Evolutionary conservation across 768 basidiomycete genomes (phyloP).

Genomic region (Krasilnikovozyma curviuscula): DNA sequence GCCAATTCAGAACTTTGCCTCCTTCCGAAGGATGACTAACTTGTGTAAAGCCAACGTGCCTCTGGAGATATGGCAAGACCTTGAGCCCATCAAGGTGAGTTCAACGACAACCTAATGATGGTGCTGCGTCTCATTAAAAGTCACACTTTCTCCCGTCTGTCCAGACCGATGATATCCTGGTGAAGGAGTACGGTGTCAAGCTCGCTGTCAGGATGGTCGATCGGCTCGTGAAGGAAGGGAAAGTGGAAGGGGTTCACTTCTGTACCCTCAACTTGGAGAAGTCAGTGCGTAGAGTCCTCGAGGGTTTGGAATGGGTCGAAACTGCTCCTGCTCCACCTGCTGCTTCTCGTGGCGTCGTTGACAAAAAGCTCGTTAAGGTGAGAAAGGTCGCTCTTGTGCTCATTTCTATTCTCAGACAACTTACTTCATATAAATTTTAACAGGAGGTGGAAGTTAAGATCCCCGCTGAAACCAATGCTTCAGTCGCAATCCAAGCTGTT

Average conservation of each 20-base stretch:
- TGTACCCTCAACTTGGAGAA: conserved; percentile 96
- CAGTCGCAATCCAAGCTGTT: no score
- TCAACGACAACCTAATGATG: background rate
- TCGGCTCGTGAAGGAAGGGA: conserved; percentile 29
- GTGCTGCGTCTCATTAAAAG: background rate
- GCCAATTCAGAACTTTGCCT: conserved; percentile 92
- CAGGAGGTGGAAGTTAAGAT: no score
- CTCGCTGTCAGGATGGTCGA: conserved; percentile 65
- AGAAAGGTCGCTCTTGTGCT: no score
- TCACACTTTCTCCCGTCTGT: background rate
- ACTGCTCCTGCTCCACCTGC: no score
- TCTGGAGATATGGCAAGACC: conserved; percentile 38
- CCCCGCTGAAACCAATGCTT: no score
- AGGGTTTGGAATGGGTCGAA: conserved; percentile 49
- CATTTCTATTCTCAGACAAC: no score
- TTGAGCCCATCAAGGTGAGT: conserved; percentile 59
- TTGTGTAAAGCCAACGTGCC: conserved; percentile 70
- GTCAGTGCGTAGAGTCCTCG: conserved; percentile 70
- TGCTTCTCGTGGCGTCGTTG: no score
- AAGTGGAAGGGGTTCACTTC: conserved; percentile 63
- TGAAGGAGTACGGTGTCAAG: conserved; percentile 84
- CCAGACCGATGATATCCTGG: conserved; percentile 76
- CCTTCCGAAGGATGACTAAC: conserved; percentile 77
- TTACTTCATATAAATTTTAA: no score
- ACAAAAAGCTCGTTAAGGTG: no score